Evolutionary conservation across 1,284 basidiomycete genomes (phyloP).

Genomic region (Rugosomyces carneus): DNA sequence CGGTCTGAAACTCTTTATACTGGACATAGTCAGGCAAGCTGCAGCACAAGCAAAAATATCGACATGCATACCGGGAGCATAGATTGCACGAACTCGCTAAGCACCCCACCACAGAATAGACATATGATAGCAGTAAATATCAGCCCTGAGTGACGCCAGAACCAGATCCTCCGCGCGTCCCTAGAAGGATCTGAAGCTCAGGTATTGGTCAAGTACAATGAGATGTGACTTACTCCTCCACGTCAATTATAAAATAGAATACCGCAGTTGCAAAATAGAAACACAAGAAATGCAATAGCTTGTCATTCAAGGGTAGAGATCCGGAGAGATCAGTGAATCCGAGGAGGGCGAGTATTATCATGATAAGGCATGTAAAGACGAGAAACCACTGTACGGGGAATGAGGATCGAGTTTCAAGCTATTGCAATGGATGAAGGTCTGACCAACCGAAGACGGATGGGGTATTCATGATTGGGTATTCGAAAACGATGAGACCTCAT

Average conservation of each 20-base stretch:
- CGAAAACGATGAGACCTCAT: constrained; percentile 39
- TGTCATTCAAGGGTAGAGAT: constrained; percentile 72
- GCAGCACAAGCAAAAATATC: constrained; percentile 2
- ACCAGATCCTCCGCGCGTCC: constrained; percentile 70
- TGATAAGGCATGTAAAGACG: constrained; percentile 55
- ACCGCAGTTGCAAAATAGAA: constrained; percentile 72
- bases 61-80: constrained; percentile 58
- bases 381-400: constrained; percentile 59
- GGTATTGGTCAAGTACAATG: background rate
- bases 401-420: constrained; percentile 12
- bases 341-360: constrained; percentile 62
- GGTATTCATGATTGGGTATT: constrained; percentile 63
- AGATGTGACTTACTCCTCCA: constrained; percentile 64
- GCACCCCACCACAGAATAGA: constrained; percentile 73
- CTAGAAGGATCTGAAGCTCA: constrained; percentile 29
- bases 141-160: constrained; percentile 76
- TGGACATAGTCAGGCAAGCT: constrained; percentile 23
- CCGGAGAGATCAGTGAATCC: constrained; percentile 68
- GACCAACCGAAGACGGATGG: constrained; percentile 68
- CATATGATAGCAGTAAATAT: constrained; percentile 66
- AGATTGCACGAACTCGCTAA: constrained; percentile 85
- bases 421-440: constrained; percentile 22
- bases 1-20: constrained; percentile 76
- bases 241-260: constrained; percentile 85
- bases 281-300: constrained; percentile 80